Evolutionary conservation across 176 grass and related monocot genomes (phyloP).

Genomic region (Elymus sibiricus): DNA sequence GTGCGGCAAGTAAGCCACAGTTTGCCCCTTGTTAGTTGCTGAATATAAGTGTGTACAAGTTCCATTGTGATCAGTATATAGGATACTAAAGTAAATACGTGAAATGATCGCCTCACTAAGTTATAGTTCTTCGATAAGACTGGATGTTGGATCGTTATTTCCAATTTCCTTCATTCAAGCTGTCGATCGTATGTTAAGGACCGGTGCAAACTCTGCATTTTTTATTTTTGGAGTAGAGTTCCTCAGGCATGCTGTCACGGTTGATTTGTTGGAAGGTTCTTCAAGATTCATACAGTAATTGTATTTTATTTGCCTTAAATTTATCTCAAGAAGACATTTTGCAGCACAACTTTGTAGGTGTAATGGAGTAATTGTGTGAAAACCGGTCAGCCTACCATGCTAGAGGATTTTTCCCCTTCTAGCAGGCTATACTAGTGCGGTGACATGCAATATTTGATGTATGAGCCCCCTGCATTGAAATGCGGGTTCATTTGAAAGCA

Average conservation of each 20-base stretch:
- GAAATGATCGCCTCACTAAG: background rate
- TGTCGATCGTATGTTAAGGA: background rate
- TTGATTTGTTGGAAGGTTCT: background rate
- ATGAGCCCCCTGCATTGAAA: background rate
- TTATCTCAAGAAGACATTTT: background rate
- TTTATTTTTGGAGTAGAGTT: background rate
- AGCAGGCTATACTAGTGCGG: background rate
- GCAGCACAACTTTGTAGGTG: background rate
- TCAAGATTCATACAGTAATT: background rate
- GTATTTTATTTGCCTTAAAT: background rate
- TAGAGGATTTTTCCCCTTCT: background rate
- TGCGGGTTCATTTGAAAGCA: background rate
- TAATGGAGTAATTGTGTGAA: background rate
- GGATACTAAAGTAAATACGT: background rate
- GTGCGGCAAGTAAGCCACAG: conserved; percentile 87
- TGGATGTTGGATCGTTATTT: background rate
- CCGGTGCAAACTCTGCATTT: background rate
- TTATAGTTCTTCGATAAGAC: background rate
- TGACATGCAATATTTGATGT: background rate
- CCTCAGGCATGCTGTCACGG: background rate
- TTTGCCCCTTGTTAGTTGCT: background rate
- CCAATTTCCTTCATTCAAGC: background rate
- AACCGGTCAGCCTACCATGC: background rate
- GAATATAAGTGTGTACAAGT: background rate
- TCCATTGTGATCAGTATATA: background rate